Percentiles rank a stretch among this genome's conserved stretches.
These are phyloP conservation scores for Tolypocladium tropicale DNA, from an alignment of 2,329 filamentous ascomycete species.

Conservation along the genomic window DNA sequence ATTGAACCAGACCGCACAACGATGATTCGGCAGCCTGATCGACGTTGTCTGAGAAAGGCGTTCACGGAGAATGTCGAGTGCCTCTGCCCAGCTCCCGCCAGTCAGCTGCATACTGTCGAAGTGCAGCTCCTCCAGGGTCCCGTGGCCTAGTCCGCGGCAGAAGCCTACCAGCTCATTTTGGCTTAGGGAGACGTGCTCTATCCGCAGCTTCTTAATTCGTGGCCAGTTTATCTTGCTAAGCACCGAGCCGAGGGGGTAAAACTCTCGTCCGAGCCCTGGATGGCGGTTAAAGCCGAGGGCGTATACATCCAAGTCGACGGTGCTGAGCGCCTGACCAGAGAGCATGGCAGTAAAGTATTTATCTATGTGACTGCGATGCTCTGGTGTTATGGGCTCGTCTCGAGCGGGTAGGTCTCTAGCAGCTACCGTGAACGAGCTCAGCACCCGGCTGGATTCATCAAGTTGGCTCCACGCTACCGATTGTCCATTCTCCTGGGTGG, in stretches of 20 bases:
- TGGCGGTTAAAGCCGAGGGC: not conserved
- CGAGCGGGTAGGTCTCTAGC: not conserved
- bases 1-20: not conserved
- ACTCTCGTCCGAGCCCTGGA: not conserved
- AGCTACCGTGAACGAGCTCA: not conserved
- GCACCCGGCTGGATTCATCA: not conserved
- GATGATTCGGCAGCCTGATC: not conserved
- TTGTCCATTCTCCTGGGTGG: not conserved
- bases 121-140: not conserved
- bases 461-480: not conserved
- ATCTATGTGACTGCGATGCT: not conserved
- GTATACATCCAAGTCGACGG: not conserved
- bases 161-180: not conserved
- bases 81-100: not conserved
- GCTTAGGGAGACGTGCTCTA: not conserved
- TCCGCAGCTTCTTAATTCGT: not conserved
- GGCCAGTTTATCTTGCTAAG: not conserved
- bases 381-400: not conserved
- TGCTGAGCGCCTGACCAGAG: not conserved
- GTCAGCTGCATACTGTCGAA: not conserved
- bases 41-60: not conserved
- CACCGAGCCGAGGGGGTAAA: not conserved
- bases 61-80: not conserved
- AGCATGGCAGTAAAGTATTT: not conserved
- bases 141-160: not conserved